Evolutionary conservation across 2,329 filamentous ascomycete genomes (phyloP).

Genomic region (Botrytis cinerea): DNA sequence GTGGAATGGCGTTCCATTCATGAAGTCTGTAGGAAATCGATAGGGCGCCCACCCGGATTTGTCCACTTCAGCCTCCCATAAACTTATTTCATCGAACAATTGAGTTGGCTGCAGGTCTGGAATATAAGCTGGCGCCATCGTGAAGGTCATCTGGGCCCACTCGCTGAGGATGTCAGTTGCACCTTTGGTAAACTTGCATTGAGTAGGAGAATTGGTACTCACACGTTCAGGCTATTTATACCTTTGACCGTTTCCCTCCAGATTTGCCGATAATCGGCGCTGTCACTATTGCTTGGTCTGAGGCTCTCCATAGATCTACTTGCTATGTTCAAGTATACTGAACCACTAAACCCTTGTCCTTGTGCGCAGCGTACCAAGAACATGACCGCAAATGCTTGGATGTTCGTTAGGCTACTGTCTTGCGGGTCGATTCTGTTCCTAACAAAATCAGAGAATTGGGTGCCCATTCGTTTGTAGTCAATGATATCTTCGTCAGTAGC

Average conservation of each 20-base stretch:
- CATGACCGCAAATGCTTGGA: slow-evolving; percentile 41
- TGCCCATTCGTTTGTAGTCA: slow-evolving; percentile 36
- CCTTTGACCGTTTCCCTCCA: slow-evolving; percentile 41
- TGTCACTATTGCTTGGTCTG: slow-evolving; percentile 27
- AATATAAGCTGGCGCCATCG: slow-evolving; percentile 30
- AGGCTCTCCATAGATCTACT: slow-evolving; percentile 32
- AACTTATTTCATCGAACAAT: slow-evolving; percentile 26
- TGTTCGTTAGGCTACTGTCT: slow-evolving; percentile 36
- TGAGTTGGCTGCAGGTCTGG: slow-evolving; percentile 10
- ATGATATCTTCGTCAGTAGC: slow-evolving; percentile 29
- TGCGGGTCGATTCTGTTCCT: slow-evolving; percentile 31
- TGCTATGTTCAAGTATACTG: slow-evolving; percentile 39
- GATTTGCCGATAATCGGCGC: slow-evolving; percentile 33
- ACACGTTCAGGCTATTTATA: slow-evolving; percentile 42
- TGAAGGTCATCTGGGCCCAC: slow-evolving; percentile 42
- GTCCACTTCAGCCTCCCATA: slow-evolving; percentile 28
- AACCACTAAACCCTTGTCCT: slow-evolving; percentile 36
- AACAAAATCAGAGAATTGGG: slow-evolving; percentile 37
- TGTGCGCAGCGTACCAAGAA: slow-evolving; percentile 39
- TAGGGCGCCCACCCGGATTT: slow-evolving; percentile 37
- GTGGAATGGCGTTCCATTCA: slow-evolving; percentile 30
- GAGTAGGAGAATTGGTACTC: slow-evolving; percentile 27
- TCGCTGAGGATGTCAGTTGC: slow-evolving; percentile 39
- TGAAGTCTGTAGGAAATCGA: slow-evolving; percentile 28
- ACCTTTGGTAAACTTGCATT: neutral